Conservation (phyloP, 2,329 filamentous ascomycete species). For the Fusarium luffae region DNA sequence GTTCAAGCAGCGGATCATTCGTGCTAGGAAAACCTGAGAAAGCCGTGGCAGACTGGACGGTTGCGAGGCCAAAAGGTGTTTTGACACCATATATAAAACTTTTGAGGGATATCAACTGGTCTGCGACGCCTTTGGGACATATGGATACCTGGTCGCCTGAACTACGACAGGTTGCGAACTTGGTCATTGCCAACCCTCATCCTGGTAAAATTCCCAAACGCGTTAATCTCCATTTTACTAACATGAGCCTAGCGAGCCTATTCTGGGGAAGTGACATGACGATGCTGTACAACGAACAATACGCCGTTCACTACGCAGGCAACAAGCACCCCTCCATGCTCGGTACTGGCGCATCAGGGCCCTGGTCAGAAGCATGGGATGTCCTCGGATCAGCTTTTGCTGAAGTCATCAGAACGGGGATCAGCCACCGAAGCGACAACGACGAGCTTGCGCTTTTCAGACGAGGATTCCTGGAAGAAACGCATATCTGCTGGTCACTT, state of each 20-base stretch:
- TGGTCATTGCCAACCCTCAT: conserved; percentile 52
- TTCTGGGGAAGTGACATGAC: conserved; percentile 72
- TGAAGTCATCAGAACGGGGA: conserved; percentile 51
- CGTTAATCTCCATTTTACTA: too few species aligned
- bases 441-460: conserved; percentile 49
- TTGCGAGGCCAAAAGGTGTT: conserved; percentile 44
- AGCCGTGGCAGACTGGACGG: conserved; percentile 52
- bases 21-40: conserved; percentile 48
- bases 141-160: conserved; percentile 58
- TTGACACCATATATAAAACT: conserved; percentile 47
- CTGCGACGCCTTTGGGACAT: conserved; percentile 55
- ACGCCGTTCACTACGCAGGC: conserved; percentile 65
- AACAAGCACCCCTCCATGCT: conserved; percentile 71
- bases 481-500: conserved; percentile 53
- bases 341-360: conserved; percentile 66
- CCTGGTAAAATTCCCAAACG: conserved; percentile 43
- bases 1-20: conserved; percentile 46
- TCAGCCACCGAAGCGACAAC: conserved; percentile 50
- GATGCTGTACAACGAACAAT: conserved; percentile 73
- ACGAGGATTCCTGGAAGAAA: conserved; percentile 53
- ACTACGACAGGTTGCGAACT: conserved; percentile 56
- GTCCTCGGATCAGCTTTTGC: conserved; percentile 48
- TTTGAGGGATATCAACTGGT: conserved; percentile 55
- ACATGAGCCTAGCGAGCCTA: conserved; percentile 54
- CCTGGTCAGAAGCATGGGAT: conserved; percentile 64